Evolutionary conservation across 2,329 filamentous ascomycete genomes (phyloP), one percentile per base, ranked within the genome.

Genomic region (Penicillium digitatum): DNA sequence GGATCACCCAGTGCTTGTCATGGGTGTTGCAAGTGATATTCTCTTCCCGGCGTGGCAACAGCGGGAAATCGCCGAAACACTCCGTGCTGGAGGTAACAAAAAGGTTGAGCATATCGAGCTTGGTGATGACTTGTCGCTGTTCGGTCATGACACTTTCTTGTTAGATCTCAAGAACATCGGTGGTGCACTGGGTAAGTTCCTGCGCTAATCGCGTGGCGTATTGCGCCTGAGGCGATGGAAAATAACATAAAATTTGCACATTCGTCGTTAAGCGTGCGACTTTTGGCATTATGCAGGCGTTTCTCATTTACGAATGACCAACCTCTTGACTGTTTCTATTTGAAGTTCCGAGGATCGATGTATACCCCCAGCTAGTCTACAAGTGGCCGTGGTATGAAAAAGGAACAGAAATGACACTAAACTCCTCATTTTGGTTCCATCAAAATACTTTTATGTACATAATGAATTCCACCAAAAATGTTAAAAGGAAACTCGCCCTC

Each of bases 41-140:
- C 77, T 99, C 34, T 99, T 99, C 75, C 94, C 94, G 0, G 91
- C 94, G 0, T 99, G 94, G 93, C 94, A 99, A 77, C 94, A 99
- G 77, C 84, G 89, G 50, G 94, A 99, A 74, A 87, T 99, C 58
- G 93, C 92, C 3, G 87, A 93, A 67, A 88, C 93, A 3, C 78
- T 99, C 60, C 83, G 85, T 56, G 81, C 83, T 32, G 83, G 82
- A 0, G 94, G 94, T 0, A 97, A 96, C 68, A 80, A 83, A 58
- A 84, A 82, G 31, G 92, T 99, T 0, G 87, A 86, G 42, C 91
- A 99, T 73, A 83, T 94, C 14, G 94, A 99, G 77, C 78, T 99
- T 47, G 94, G 92, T 32, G 90, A 97, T 76, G 91, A 97, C 75
- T 84, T 94, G 74, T 96, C 91, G 66, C 76, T 95, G 66, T 99